Base-by-base conservation (phyloP, 345 rosid species). In the Nasturtium officinale region DNA sequence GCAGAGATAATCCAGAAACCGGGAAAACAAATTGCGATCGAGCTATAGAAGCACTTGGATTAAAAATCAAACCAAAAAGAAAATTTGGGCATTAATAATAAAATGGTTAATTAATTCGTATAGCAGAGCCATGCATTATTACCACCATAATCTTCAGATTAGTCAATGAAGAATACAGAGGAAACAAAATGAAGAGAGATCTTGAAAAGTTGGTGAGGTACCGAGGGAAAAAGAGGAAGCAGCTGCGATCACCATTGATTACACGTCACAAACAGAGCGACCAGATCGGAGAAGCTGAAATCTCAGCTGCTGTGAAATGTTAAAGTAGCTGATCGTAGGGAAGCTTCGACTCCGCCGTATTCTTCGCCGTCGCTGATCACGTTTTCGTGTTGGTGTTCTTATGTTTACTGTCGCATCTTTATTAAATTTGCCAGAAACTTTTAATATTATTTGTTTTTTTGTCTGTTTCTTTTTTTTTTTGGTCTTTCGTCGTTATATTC, bases 231-330 rank as follows among this genome's bases (percentile, higher is more conserved):
- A 81, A 40, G 94, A 78, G 79, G 92, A 77, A 83, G 88, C 85
- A 66, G 85, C 88, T 0, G 87, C 83, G 84, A 90, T 84, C 92
- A 87, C 85, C 96, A 92, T 92, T 73, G 42, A 69, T 59, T 73
- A 78, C 65, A 62, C n/a, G n/a, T n/a, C n/a, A n/a, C 63, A 47
- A 54, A 55, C 30, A 32, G 74, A 50, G 17, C 7, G 35, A 67
- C 8, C 65, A 6, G 63, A 71, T 71, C 61, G 42, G 61, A 53
- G 67, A 51, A 25, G 66, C 16, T 48, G 29, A 70, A 33, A 45
- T 2, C 32, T 47, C 30, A 76, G 66, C 66, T 59, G 53, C 60
- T 46, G 75, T 3, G 53, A 56, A 77, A 77, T 57, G 67, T 63
- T n/a, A 55, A 69, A 29, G 16, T 2, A 35, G 13, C 2, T 35